phyloP scores from a whole-genome alignment of 768 basidiomycete genomes.

The Hygrocybe coccinea region DNA sequence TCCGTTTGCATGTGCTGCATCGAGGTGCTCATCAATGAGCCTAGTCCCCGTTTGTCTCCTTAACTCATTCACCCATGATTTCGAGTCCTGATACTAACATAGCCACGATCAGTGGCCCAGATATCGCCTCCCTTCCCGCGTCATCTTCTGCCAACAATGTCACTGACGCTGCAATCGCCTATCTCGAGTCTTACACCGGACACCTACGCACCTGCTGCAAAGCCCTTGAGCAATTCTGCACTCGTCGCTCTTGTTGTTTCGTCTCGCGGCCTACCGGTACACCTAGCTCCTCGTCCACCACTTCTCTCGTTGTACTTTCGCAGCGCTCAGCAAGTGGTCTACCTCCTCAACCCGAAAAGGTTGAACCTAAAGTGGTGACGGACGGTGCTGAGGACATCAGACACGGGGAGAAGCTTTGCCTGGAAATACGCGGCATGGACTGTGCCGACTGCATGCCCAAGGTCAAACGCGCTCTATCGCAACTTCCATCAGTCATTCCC shows the following conservation, averaged over 20 bases:
- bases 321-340: not conserved
- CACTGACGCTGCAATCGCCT: not conserved
- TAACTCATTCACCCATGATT: not conserved
- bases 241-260: slow-evolving; percentile 1
- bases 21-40: not conserved
- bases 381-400: not conserved
- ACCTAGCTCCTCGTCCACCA: not conserved
- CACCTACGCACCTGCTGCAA: not conserved
- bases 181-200: not conserved
- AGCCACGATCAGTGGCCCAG: not conserved
- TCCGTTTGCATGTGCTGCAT: not conserved
- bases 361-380: too few species aligned
- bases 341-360: not conserved
- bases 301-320: not conserved
- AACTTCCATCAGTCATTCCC: slow-evolving; percentile 15
- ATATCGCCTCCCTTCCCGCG: too few species aligned
- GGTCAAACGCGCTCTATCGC: slow-evolving; percentile 14
- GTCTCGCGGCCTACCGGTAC: not conserved
- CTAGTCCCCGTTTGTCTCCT: not conserved
- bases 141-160: too few species aligned
- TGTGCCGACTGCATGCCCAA: slow-evolving; percentile 18
- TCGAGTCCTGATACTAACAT: not conserved
- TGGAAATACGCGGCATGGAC: slow-evolving; percentile 24
- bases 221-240: not conserved
- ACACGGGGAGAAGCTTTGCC: slow-evolving; percentile 12